Evolutionary conservation across 2,329 filamentous ascomycete species (phyloP).

Genomic region (Fusarium multiceps): DNA sequence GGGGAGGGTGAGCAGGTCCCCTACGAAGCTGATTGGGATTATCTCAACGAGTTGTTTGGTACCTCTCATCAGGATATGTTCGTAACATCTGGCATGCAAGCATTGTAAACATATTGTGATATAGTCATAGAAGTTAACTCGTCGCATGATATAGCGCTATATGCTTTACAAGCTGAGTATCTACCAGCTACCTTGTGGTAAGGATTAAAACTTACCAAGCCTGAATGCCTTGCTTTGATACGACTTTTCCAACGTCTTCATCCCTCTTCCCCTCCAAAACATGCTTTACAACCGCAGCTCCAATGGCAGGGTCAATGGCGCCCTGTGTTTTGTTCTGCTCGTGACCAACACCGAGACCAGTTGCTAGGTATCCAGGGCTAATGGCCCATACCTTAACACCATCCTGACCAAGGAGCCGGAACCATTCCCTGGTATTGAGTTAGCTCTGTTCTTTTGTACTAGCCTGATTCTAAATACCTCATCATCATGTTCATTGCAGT

Average conservation of each 20-base stretch:
- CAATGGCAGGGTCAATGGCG: neutral
- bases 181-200: accelerated
- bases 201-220: neutral
- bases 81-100: too few species aligned
- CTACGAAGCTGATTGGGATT: neutral
- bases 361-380: neutral
- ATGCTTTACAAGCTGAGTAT: neutral
- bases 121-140: neutral
- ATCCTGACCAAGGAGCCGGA: neutral
- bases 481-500: slow-evolving; percentile 2
- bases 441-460: neutral
- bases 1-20: neutral
- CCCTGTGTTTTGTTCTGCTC: neutral
- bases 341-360: neutral
- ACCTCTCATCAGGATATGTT: neutral
- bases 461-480: neutral
- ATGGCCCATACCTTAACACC: neutral
- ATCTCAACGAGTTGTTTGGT: neutral
- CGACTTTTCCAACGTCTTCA: neutral
- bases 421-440: accelerated
- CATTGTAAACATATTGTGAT: neutral
- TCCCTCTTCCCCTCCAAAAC: neutral
- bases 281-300: neutral
- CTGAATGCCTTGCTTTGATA: neutral
- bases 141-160: neutral